These are phyloP conservation scores for Blastomyces parvus DNA, from an alignment of 2,329 filamentous ascomycete species.

Conservation along the genomic window DNA sequence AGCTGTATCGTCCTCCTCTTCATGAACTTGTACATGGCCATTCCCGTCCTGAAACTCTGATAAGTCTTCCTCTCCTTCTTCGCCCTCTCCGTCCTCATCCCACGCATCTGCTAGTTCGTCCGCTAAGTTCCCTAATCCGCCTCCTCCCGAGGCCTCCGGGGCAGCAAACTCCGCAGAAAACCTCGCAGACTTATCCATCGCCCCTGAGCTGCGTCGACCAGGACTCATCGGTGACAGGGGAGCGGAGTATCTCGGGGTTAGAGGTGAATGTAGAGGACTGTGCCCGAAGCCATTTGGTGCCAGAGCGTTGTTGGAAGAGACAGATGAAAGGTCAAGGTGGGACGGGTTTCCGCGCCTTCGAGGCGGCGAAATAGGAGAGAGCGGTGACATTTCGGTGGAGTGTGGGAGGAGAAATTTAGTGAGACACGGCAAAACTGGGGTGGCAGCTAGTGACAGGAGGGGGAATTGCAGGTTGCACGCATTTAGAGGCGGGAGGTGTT, in stretches of 20 bases:
- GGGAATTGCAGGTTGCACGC: conserved; percentile 11
- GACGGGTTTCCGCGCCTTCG: conserved; percentile 32
- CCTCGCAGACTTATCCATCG: conserved; percentile 28
- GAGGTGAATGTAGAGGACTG: conserved; percentile 27
- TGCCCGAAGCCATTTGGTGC: conserved; percentile 26
- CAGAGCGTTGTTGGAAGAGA: conserved; percentile 25
- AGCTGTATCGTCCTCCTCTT: conserved; percentile 24
- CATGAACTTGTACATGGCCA: conserved; percentile 21
- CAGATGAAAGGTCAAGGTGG: conserved; percentile 29
- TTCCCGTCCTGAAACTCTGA: conserved; percentile 30
- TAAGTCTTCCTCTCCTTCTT: conserved; percentile 32
- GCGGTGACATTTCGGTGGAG: conserved; percentile 20
- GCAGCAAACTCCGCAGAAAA: conserved; percentile 34
- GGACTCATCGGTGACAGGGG: conserved; percentile 33
- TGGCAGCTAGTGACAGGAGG: conserved; percentile 22
- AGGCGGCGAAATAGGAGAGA: conserved; percentile 23
- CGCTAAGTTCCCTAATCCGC: conserved; percentile 51
- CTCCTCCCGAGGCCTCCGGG: conserved; percentile 24
- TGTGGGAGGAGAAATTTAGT: neutral
- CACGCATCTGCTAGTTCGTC: conserved; percentile 55
- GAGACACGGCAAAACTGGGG: conserved; percentile 24
- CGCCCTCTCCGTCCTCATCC: conserved; percentile 44
- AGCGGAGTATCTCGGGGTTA: conserved; percentile 28
- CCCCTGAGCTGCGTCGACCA: conserved; percentile 29
- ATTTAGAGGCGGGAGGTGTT: neutral